A percentile compares a stretch with the other conserved stretches of the same genome.
phyloP scores from a whole-genome alignment of 2,329 filamentous ascomycete species.

The Dothideomycetes sp. region DNA sequence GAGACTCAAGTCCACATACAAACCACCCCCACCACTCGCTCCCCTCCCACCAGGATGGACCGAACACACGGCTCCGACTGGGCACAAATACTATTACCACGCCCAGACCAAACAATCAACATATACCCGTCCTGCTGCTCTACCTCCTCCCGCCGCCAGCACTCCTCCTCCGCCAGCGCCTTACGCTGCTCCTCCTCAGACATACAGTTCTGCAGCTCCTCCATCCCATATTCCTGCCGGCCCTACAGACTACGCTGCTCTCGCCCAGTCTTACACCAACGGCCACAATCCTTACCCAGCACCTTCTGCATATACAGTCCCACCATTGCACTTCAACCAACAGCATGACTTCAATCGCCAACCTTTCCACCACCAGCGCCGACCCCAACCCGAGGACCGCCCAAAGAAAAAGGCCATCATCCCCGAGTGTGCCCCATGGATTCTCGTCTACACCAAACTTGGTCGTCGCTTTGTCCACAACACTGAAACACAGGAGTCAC shows the following conservation, averaged over 20 bases:
- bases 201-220: neutral
- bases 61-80: constrained; percentile 80
- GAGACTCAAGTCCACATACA: constrained; percentile 74
- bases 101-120: constrained; percentile 73
- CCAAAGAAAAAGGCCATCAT: constrained; percentile 72
- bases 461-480: constrained; percentile 88
- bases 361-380: constrained; percentile 41
- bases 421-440: constrained; percentile 74
- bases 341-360: neutral
- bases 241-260: neutral
- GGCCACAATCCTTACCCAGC: neutral
- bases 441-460: constrained; percentile 85
- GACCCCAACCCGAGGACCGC: constrained; percentile 62
- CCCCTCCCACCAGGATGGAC: constrained; percentile 75
- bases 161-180: constrained; percentile 4
- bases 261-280: neutral
- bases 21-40: constrained; percentile 36
- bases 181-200: neutral
- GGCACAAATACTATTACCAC: constrained; percentile 80
- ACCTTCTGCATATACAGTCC: constrained; percentile 1
- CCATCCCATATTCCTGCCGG: too few relatives aligned
- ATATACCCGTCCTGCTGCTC: constrained; percentile 56
- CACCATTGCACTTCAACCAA: neutral
- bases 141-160: constrained; percentile 2
- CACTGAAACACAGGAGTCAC: constrained; percentile 71